A percentile compares a stretch with the other conserved stretches of the same genome.
phyloP scores from a whole-genome alignment of 139 green algal species.

The Gonium pectorale region DNA sequence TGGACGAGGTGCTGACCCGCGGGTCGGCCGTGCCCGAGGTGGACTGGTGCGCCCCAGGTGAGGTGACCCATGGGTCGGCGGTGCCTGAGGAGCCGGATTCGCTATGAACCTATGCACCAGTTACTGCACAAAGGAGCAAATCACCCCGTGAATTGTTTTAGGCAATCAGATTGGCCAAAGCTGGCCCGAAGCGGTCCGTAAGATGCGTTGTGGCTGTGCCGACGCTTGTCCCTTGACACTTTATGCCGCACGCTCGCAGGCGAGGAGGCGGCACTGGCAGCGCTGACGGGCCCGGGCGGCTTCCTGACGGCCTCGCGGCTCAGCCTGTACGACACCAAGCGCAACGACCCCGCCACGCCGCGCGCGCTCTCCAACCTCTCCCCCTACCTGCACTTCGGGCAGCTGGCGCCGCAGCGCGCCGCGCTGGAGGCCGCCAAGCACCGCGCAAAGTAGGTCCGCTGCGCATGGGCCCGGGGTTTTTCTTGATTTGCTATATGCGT shows the following conservation, averaged over 20 bases:
- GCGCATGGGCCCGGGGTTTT: neutral
- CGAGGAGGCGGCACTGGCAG: conserved; percentile 56
- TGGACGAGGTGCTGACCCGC: conserved; percentile 74
- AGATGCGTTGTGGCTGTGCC: no score
- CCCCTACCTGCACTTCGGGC: conserved; percentile 93
- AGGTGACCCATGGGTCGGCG: neutral
- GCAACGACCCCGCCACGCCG: conserved; percentile 86
- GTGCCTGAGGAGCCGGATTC: neutral
- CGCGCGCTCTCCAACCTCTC: conserved; percentile 86
- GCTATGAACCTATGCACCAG: no score
- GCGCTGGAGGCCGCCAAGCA: conserved; percentile 88
- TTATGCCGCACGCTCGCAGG: neutral
- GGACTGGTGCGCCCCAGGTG: conserved; percentile 74
- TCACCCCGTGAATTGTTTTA: no score
- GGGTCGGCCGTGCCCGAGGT: conserved; percentile 88
- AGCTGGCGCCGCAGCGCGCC: conserved; percentile 81
- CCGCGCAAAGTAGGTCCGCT: conserved; percentile 62
- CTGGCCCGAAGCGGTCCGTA: no score
- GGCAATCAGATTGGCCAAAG: no score
- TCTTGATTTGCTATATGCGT: no score
- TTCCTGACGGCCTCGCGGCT: conserved; percentile 87
- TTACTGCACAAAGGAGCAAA: no score
- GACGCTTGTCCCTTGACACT: neutral
- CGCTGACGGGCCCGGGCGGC: conserved; percentile 65
- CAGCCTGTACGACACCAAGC: conserved; percentile 78